A percentile compares a stretch with the other conserved stretches of the same genome.
These are phyloP conservation scores for Phytophthora ramorum DNA, from an alignment of 352 stramenopile genomes.

Conservation along the genomic window DNA sequence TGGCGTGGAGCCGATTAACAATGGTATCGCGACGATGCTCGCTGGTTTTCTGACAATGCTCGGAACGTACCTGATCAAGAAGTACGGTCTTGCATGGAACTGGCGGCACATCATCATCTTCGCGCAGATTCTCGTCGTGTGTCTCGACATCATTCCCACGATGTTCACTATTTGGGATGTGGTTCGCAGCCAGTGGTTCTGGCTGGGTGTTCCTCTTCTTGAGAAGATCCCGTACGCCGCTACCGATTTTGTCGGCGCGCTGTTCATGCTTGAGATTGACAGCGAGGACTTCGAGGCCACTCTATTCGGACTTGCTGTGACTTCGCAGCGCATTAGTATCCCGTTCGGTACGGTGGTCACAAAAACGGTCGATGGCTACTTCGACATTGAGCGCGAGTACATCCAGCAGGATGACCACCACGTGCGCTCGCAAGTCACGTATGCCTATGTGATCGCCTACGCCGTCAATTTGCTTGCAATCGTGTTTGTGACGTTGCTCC, in stretches of 20 bases:
- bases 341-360: conserved; percentile 64
- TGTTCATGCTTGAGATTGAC: conserved; percentile 66
- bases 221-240: conserved; percentile 55
- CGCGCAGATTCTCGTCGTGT: conserved; percentile 52
- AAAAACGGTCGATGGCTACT: conserved; percentile 63
- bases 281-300: conserved; percentile 60
- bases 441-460: conserved; percentile 69
- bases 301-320: conserved; percentile 55
- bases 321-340: conserved; percentile 44
- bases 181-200: conserved; percentile 74
- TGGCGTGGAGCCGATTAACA: conserved; percentile 67
- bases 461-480: conserved; percentile 53
- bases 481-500: conserved; percentile 55
- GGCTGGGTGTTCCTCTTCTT: conserved; percentile 61
- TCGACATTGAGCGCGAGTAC: conserved; percentile 57
- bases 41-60: conserved; percentile 48
- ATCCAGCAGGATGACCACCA: conserved; percentile 50
- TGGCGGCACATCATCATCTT: conserved; percentile 56
- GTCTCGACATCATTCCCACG: conserved; percentile 52
- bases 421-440: conserved; percentile 60
- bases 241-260: conserved; percentile 47
- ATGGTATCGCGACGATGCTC: conserved; percentile 61
- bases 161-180: conserved; percentile 78
- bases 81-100: conserved; percentile 55
- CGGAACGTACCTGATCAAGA: conserved; percentile 46